phyloP scores from a whole-genome alignment of 2,329 filamentous ascomycete genomes.

The Penicillium capsulatum region DNA sequence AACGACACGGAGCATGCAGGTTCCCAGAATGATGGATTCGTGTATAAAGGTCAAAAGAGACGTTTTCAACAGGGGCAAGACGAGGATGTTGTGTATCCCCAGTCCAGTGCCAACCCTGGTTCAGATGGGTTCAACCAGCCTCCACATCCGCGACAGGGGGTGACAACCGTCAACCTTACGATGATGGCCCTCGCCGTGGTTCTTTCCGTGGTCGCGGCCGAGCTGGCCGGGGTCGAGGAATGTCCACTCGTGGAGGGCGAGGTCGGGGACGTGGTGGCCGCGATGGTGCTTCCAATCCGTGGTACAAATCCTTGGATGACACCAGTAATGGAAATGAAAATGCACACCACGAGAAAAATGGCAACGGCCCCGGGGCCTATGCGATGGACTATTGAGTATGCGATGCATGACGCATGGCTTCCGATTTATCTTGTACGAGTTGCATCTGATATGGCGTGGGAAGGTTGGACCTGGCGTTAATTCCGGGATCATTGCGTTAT shows the following conservation, averaged over 20 bases:
- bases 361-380: conserved; percentile 26
- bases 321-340: conserved; percentile 32
- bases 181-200: neutral
- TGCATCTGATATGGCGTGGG: neutral
- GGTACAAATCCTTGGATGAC: conserved; percentile 67
- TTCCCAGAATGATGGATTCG: neutral
- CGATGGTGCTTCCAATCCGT: conserved; percentile 39
- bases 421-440: conserved; percentile 20
- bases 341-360: conserved; percentile 28
- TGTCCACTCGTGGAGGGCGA: neutral
- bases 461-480: neutral
- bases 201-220: neutral
- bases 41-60: conserved; percentile 50
- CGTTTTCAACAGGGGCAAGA: conserved; percentile 40
- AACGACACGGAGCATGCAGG: conserved; percentile 61
- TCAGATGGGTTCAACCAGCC: neutral
- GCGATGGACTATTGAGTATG: conserved; percentile 34
- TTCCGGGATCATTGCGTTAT: too few species aligned
- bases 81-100: neutral
- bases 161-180: neutral
- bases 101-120: neutral
- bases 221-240: neutral
- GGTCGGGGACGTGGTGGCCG: conserved; percentile 31
- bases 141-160: neutral
- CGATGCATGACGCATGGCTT: too few species aligned